Conservation (phyloP, 108 stramenopile genomes). For the Stephanodiscus triporus region DNA sequence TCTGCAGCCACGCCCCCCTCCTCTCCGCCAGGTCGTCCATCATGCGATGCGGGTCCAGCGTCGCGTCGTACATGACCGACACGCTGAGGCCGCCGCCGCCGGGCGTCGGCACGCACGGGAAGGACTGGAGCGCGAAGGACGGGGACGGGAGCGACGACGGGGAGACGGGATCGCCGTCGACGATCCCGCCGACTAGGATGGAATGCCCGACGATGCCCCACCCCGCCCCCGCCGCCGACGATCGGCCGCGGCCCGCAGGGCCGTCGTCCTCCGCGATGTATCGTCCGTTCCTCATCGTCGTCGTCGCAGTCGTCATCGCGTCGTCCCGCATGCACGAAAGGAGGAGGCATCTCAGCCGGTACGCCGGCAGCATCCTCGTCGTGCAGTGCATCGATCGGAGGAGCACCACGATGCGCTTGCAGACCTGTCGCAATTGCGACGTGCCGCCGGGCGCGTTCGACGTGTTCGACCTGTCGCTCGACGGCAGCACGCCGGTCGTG, state of each 20-base stretch:
- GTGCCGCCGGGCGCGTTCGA: constrained; percentile 30
- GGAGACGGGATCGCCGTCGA: constrained; percentile 49
- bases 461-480: constrained; percentile 12
- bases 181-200: constrained; percentile 54
- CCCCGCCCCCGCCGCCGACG: neutral
- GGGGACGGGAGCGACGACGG: constrained; percentile 45
- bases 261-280: too few species aligned
- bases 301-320: constrained; percentile 2
- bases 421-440: constrained; percentile 73
- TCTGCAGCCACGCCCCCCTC: constrained; percentile 15
- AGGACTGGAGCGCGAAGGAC: constrained; percentile 38
- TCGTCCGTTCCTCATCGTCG: too few species aligned
- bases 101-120: constrained; percentile 54
- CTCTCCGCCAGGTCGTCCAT: constrained; percentile 21
- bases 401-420: constrained; percentile 75
- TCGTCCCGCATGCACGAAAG: constrained; percentile 1
- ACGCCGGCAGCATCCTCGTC: constrained; percentile 73
- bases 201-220: constrained; percentile 60
- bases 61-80: constrained; percentile 65
- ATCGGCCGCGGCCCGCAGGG: too few species aligned
- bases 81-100: constrained; percentile 67
- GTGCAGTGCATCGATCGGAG: constrained; percentile 68
- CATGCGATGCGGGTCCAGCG: constrained; percentile 29
- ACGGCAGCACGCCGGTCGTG: neutral
- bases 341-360: constrained; percentile 44